Conservation (phyloP, 164 flowering plant species). For the Vitis rotundifolia region DNA sequence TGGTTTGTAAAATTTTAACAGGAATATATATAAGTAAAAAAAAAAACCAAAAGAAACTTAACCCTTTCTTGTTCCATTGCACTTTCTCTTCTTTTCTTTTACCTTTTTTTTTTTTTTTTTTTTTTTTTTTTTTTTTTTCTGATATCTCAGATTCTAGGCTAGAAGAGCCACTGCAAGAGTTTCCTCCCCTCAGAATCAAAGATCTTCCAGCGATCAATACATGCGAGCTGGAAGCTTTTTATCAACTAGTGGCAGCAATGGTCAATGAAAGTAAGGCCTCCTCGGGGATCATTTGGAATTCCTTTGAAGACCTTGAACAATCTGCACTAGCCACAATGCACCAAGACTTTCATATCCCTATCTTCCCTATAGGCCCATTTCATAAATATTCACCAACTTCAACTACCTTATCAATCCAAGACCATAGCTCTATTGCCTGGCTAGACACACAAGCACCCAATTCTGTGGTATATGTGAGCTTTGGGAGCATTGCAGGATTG, state of each 20-base stretch:
- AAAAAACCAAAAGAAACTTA: too few relatives aligned
- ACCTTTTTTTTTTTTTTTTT: too few relatives aligned
- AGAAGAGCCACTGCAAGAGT: constrained; percentile 28
- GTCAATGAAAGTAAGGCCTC: constrained; percentile 11
- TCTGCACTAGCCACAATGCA: constrained; percentile 9
- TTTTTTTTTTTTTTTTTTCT: background rate
- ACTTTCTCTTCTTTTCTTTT: too few relatives aligned
- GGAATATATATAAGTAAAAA: too few relatives aligned
- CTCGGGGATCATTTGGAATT: constrained; percentile 26
- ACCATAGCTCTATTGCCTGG: constrained; percentile 25
- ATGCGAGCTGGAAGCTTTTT: background rate
- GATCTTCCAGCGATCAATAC: constrained; percentile 23
- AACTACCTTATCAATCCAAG: constrained; percentile 16
- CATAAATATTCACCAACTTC: constrained; percentile 26
- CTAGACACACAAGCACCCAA: constrained; percentile 24
- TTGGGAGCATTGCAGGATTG: constrained; percentile 26
- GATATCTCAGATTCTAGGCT: constrained; percentile 22
- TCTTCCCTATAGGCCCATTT: constrained; percentile 37
- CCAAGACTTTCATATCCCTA: constrained; percentile 15
- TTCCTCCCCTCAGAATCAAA: constrained; percentile 36
- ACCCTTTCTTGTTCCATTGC: too few relatives aligned
- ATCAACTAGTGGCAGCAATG: background rate
- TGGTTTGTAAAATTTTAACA: too few relatives aligned
- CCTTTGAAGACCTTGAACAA: constrained; percentile 44
- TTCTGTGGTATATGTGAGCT: constrained; percentile 36